These are phyloP conservation scores for Xerocomus amazonicus DNA, from an alignment of 1,284 basidiomycete species.

Conservation along the genomic window DNA sequence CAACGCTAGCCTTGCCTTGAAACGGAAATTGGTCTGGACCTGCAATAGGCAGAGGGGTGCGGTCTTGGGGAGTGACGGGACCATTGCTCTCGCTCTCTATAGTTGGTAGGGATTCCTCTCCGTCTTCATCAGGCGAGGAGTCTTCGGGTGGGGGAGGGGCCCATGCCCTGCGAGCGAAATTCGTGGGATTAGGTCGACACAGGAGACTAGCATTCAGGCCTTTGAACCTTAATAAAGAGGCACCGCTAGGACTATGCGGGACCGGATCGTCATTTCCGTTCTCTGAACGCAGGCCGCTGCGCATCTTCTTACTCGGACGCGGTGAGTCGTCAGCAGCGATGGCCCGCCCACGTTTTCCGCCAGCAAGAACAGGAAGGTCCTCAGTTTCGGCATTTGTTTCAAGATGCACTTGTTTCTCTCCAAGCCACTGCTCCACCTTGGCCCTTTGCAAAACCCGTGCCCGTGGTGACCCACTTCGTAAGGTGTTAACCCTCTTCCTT, in stretches of 20 bases:
- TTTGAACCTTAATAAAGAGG: constrained; percentile 30
- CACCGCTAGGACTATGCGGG: constrained; percentile 28
- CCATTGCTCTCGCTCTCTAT: constrained; percentile 44
- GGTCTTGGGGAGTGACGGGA: constrained; percentile 50
- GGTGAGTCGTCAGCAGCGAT: constrained; percentile 23
- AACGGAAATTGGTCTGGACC: constrained; percentile 31
- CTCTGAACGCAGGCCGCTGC: constrained; percentile 15
- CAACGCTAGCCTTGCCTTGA: constrained; percentile 13
- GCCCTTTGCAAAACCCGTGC: constrained; percentile 40
- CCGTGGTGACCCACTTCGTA: constrained; percentile 32
- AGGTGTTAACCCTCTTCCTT: constrained; percentile 36
- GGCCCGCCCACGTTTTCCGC: constrained; percentile 26
- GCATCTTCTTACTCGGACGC: constrained; percentile 28
- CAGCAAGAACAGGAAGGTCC: constrained; percentile 9
- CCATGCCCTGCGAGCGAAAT: constrained; percentile 39
- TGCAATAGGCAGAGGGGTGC: constrained; percentile 34
- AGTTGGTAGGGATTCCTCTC: constrained; percentile 41
- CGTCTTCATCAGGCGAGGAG: constrained; percentile 29
- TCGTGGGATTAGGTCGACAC: constrained; percentile 33
- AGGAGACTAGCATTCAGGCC: constrained; percentile 33
- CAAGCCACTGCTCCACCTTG: constrained; percentile 36
- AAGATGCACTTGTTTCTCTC: constrained; percentile 25
- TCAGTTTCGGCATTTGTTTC: constrained; percentile 23
- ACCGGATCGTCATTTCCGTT: constrained; percentile 31
- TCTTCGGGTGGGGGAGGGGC: constrained; percentile 30